Evolutionary conservation across 2,329 filamentous ascomycete genomes (phyloP), one percentile per base, ranked within the genome.

Genomic region (Ophiostoma sp.): DNA sequence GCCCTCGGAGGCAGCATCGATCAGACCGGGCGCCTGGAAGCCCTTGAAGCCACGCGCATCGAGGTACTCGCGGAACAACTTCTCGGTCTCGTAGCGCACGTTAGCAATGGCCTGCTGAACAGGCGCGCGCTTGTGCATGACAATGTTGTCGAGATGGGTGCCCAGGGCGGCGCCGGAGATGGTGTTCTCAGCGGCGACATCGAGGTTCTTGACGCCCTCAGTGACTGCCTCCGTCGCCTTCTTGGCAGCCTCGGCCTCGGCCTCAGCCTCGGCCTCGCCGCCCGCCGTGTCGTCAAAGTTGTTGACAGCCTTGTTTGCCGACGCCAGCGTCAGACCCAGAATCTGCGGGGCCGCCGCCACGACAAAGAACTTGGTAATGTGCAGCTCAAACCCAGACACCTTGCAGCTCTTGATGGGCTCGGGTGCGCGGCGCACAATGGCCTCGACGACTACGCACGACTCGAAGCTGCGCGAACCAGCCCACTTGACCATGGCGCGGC

Each of bases 401-500:
- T 90, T 91, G 74, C 93, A 93, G 79, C 93, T 96, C 84, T 97
- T 96, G 81, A 98, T 92, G 2, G 93, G 92, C 80, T 97, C 94
- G 28, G 92, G 87, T 0, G 95, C 93, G 84, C 92, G 92, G 86
- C 94, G 89, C 71, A 98, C 91, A 42, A 87, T 84, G 77, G 92
- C 96, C 79, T 97, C 93, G 74, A 98, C 90, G 55, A 91, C 85
- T 33, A 98, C 90, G 78, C 92, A 94, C 78, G 92, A 94, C 86
- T 98, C 95, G 63, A 91, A 87, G 79, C 89, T 92, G 77, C 97
- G 84, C 59, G 85, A 87, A 66, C 89, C 89, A 69, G 92, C 90
- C 89, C 93, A 98, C 85, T 98, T 98, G 80, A 98, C 93, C 95
- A 98, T 98, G 83, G 93, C 94, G 81, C 91, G 91, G 75, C 89